Evolutionary conservation across 225 moss, liverwort and hornwort genomes (phyloP).

Genomic region (Ulota crispa): DNA sequence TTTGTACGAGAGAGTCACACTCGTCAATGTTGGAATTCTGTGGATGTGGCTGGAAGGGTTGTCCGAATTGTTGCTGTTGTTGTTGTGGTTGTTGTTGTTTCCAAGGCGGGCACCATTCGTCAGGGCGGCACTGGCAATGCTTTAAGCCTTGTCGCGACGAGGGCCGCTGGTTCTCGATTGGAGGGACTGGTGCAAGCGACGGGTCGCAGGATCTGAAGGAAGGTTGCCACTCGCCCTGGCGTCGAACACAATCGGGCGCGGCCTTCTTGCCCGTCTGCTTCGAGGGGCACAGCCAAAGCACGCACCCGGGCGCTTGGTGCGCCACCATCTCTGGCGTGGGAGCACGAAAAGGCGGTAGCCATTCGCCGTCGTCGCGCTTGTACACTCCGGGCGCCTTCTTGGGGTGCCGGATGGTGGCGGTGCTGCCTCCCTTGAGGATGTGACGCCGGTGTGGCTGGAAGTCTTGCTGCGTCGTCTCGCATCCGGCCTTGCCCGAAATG

Average conservation of each 20-base stretch:
- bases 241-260: background rate
- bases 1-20: background rate
- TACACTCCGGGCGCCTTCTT: constrained; percentile 27
- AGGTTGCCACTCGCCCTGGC: constrained; percentile 36
- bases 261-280: constrained; percentile 26
- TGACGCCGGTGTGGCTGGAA: constrained; percentile 35
- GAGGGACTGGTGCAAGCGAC: background rate
- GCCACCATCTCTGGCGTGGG: constrained; percentile 26
- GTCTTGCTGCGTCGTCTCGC: constrained; percentile 28
- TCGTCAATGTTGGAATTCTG: background rate
- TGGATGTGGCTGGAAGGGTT: background rate
- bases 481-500: constrained; percentile 24
- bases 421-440: constrained; percentile 23
- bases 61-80: background rate
- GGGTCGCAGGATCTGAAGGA: constrained; percentile 10
- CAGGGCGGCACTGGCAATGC: constrained; percentile 30
- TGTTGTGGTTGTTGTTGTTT: constrained; percentile 20
- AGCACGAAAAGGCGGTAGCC: constrained; percentile 40
- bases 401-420: background rate
- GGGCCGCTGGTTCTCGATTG: constrained; percentile 1
- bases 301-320: constrained; percentile 18
- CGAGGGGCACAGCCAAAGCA: constrained; percentile 1
- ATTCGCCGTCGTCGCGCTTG: constrained; percentile 40
- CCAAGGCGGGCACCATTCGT: constrained; percentile 48
- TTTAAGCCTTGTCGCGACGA: constrained; percentile 19